Conservation (phyloP, 306 rosid genomes). For the Crotalaria pallida region DNA sequence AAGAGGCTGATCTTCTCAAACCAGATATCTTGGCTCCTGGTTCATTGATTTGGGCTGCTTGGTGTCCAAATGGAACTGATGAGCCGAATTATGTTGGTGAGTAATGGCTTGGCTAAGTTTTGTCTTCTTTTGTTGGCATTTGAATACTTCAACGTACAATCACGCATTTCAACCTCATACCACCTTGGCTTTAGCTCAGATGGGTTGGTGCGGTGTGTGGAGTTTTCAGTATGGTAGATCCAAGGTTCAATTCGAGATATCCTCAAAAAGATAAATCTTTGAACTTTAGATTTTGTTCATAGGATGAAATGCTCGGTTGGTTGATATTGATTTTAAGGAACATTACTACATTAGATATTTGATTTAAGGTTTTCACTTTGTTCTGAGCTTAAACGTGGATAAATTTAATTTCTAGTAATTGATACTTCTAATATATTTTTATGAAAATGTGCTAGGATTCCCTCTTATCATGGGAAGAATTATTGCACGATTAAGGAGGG, state of each 20-base stretch:
- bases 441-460: not conserved
- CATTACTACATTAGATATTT: not conserved
- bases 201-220: not conserved
- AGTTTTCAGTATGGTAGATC: not conserved
- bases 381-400: not conserved
- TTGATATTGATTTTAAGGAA: too few species aligned
- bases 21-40: constrained; percentile 99
- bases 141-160: not conserved
- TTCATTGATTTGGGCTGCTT: constrained; percentile 97
- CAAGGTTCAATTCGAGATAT: not conserved
- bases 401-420: not conserved
- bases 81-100: constrained; percentile 86
- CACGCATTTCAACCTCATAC: not conserved
- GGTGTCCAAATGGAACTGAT: constrained; percentile 99
- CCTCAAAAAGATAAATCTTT: not conserved
- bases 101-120: not conserved
- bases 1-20: constrained; percentile 98
- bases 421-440: not conserved
- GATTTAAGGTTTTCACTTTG: not conserved
- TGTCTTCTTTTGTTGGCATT: constrained; percentile 15
- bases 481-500: not conserved
- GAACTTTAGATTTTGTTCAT: not conserved
- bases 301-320: not conserved
- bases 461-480: not conserved
- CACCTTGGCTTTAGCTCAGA: not conserved